phyloP scores from a whole-genome alignment of 176 grass and related monocot genomes.

The Puccinellia tenuiflora region DNA sequence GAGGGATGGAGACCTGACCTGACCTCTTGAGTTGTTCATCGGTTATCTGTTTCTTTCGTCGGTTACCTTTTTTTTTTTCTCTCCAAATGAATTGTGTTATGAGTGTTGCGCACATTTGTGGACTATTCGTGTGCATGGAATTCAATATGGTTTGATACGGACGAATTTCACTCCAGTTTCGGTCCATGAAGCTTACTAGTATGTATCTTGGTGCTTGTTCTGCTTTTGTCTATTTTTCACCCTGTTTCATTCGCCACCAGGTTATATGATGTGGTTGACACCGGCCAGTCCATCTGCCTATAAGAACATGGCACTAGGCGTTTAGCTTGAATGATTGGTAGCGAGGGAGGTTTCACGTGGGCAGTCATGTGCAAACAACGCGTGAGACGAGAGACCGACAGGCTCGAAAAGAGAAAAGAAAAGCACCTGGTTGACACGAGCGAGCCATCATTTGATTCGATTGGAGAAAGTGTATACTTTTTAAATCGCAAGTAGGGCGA shows the following conservation, averaged over 20 bases:
- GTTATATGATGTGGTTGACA: neutral
- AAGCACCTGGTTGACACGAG: neutral
- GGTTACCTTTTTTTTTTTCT: neutral
- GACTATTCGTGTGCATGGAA: no score
- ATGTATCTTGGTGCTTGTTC: neutral
- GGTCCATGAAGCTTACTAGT: neutral
- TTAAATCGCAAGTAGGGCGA: neutral
- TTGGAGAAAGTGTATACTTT: no score
- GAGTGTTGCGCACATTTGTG: no score
- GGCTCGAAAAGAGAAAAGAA: neutral
- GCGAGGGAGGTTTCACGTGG: constrained; percentile 22
- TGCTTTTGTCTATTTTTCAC: neutral
- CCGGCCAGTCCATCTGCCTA: neutral
- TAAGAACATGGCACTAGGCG: neutral
- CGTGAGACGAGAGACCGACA: constrained; percentile 9
- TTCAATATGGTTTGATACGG: neutral
- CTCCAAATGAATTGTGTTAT: no score
- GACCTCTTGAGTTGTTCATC: neutral
- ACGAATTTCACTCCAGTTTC: neutral
- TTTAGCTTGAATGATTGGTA: constrained; percentile 3
- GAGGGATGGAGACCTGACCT: neutral
- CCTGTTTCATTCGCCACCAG: neutral
- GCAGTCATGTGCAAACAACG: constrained; percentile 30
- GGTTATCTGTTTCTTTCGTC: neutral
- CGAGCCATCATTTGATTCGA: no score